These are phyloP conservation scores for Wickerhamiella siamensis DNA, from an alignment of 805 yeast genomes.

Conservation along the genomic window DNA sequence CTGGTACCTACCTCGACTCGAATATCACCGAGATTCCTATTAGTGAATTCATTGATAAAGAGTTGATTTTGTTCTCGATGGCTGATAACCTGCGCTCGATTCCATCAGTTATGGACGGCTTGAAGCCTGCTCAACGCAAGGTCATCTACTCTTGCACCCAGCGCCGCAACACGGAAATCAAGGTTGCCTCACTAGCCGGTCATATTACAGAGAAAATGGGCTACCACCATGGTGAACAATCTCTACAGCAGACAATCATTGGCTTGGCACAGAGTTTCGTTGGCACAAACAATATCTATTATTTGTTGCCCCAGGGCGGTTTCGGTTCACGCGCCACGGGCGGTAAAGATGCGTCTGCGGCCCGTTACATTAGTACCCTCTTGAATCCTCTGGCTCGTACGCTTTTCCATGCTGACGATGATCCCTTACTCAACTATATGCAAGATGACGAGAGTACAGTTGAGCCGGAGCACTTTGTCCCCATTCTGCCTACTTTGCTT, in stretches of 20 bases:
- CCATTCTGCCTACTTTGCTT: conserved; percentile 86
- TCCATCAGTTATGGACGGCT: conserved; percentile 87
- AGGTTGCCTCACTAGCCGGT: conserved; percentile 84
- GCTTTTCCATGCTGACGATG: conserved; percentile 68
- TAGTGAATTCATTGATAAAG: conserved; percentile 87
- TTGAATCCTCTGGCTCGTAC: conserved; percentile 59
- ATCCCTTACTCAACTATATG: conserved; percentile 58
- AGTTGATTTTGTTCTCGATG: conserved; percentile 84
- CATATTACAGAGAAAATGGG: conserved; percentile 79
- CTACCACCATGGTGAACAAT: conserved; percentile 89
- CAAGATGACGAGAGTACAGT: conserved; percentile 89
- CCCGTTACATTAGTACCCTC: conserved; percentile 90
- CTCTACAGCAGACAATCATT: conserved; percentile 78
- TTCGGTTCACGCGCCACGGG: conserved; percentile 95
- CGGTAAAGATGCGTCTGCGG: conserved; percentile 97
- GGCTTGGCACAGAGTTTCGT: conserved; percentile 91
- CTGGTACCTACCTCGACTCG: conserved; percentile 87
- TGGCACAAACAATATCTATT: conserved; percentile 78
- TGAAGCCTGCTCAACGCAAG: conserved; percentile 94
- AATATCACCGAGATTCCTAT: conserved; percentile 65
- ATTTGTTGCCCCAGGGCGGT: conserved; percentile 81
- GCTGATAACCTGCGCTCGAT: conserved; percentile 94
- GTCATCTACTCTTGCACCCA: conserved; percentile 79
- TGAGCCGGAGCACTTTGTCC: conserved; percentile 92
- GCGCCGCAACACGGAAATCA: conserved; percentile 67